Conservation (phyloP, 164 flowering plant genomes). For the Berberis vulgaris region DNA sequence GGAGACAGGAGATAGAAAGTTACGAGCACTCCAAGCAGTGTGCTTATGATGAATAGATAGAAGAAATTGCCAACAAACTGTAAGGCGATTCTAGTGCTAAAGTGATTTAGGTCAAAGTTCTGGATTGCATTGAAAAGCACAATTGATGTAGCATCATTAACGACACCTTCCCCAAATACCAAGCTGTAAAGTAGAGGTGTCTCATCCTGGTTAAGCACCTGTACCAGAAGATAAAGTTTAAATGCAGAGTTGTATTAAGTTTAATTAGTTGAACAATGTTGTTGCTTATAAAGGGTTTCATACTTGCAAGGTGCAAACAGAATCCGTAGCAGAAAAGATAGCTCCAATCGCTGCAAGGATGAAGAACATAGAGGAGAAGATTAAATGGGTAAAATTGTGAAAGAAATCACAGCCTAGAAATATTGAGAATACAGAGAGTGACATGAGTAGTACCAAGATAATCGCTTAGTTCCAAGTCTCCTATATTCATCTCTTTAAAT, state of each 20-base stretch:
- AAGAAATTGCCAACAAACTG: constrained; percentile 52
- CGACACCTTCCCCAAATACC: constrained; percentile 90
- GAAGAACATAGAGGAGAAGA: not conserved
- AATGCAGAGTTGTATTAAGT: not conserved
- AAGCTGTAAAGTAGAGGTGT: constrained; percentile 85
- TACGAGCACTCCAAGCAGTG: constrained; percentile 49
- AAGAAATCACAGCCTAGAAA: not conserved
- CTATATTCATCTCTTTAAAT: constrained; percentile 50
- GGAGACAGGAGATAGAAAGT: constrained; percentile 6
- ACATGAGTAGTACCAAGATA: constrained; percentile 55
- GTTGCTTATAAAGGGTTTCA: not conserved
- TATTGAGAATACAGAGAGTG: not conserved
- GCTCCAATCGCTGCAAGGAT: constrained; percentile 64
- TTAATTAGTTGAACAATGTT: too few species aligned
- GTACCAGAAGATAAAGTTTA: constrained; percentile 12
- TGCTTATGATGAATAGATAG: constrained; percentile 62
- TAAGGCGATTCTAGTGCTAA: constrained; percentile 32
- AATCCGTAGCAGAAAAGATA: constrained; percentile 85
- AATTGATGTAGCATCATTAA: constrained; percentile 87
- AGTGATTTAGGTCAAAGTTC: constrained; percentile 50
- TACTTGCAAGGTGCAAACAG: constrained; percentile 93
- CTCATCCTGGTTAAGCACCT: constrained; percentile 85
- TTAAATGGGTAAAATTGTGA: not conserved
- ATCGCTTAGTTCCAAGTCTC: constrained; percentile 55
- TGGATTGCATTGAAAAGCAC: constrained; percentile 88